Percentiles rank a stretch among this genome's conserved stretches.
Conservation (phyloP, 2,329 filamentous ascomycete genomes). For the Coleophoma crateriformis region DNA sequence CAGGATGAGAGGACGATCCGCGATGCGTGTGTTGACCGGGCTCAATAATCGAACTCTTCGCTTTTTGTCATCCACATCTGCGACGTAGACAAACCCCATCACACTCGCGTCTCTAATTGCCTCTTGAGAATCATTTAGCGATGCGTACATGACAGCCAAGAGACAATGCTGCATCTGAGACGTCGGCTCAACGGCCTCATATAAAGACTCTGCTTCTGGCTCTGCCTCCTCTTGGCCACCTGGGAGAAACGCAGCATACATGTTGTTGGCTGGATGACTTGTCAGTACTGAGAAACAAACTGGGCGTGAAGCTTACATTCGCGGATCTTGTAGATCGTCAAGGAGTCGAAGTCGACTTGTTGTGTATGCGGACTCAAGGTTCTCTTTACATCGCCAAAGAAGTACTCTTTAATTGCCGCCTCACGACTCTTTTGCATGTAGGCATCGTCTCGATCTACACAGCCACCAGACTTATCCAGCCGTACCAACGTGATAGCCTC, state of each 20-base stretch:
- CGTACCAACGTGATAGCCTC: constrained; percentile 72
- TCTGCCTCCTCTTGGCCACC: constrained; percentile 23
- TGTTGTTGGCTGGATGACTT: not conserved
- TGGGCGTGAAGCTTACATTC: constrained; percentile 40
- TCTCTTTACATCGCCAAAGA: constrained; percentile 76
- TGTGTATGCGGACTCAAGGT: constrained; percentile 85
- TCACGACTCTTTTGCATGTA: constrained; percentile 73
- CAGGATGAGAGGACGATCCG: constrained; percentile 75
- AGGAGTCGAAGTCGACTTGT: constrained; percentile 68
- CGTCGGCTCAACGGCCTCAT: constrained; percentile 61
- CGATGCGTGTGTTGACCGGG: constrained; percentile 77
- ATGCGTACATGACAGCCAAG: constrained; percentile 78
- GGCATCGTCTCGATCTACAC: constrained; percentile 65
- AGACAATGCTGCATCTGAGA: constrained; percentile 73
- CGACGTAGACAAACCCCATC: constrained; percentile 89
- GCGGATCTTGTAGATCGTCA: constrained; percentile 67
- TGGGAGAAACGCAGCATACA: constrained; percentile 26
- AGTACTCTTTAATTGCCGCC: constrained; percentile 82
- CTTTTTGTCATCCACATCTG: constrained; percentile 82
- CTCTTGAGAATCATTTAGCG: constrained; percentile 61
- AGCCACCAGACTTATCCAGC: constrained; percentile 81
- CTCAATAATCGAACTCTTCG: constrained; percentile 75
- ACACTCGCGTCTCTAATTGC: constrained; percentile 75
- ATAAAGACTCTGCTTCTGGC: constrained; percentile 27
- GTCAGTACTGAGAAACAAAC: no score